Conservation (phyloP, 1,284 basidiomycete species). For the Trametes versicolor region DNA sequence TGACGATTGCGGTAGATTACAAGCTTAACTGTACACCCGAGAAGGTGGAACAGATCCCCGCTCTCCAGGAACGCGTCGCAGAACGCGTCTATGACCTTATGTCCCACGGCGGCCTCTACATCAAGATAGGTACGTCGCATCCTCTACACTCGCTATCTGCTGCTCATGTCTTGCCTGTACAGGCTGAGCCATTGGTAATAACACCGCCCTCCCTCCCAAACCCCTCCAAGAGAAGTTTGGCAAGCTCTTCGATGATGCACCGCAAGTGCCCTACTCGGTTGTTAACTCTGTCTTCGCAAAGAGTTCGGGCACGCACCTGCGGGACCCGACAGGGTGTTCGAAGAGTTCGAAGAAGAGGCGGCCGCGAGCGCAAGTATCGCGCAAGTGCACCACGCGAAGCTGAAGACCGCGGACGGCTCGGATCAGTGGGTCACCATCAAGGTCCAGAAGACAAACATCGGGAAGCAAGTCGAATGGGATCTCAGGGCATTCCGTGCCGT, state of each 20-base stretch:
- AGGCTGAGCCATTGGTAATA: slow-evolving; percentile 85
- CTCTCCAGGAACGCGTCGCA: slow-evolving; percentile 85
- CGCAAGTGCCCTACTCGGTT: slow-evolving; percentile 79
- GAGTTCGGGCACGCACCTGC: slow-evolving; percentile 76
- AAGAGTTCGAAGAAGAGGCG: slow-evolving; percentile 76
- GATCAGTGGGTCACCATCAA: slow-evolving; percentile 84
- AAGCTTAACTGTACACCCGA: slow-evolving; percentile 84
- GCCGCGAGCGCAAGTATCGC: slow-evolving; percentile 90
- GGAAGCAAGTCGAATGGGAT: slow-evolving; percentile 88
- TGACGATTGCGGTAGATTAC: slow-evolving; percentile 78
- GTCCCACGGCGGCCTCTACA: slow-evolving; percentile 87
- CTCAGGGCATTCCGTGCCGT: slow-evolving; percentile 69
- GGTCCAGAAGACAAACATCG: slow-evolving; percentile 88
- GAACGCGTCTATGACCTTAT: slow-evolving; percentile 79
- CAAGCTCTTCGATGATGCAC: slow-evolving; percentile 87
- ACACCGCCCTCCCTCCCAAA: slow-evolving; percentile 83
- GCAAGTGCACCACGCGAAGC: slow-evolving; percentile 85
- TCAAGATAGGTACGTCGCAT: slow-evolving; percentile 78
- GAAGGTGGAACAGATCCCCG: slow-evolving; percentile 75
- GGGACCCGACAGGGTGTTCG: slow-evolving; percentile 80
- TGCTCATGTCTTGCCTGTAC: slow-evolving; percentile 1
- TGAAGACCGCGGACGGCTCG: slow-evolving; percentile 56
- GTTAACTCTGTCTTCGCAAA: slow-evolving; percentile 76
- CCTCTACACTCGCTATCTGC: not conserved
- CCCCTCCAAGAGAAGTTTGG: slow-evolving; percentile 86